Evolutionary conservation across 352 stramenopile species (phyloP).

Genomic region (Phytophthora ohioensis): DNA sequence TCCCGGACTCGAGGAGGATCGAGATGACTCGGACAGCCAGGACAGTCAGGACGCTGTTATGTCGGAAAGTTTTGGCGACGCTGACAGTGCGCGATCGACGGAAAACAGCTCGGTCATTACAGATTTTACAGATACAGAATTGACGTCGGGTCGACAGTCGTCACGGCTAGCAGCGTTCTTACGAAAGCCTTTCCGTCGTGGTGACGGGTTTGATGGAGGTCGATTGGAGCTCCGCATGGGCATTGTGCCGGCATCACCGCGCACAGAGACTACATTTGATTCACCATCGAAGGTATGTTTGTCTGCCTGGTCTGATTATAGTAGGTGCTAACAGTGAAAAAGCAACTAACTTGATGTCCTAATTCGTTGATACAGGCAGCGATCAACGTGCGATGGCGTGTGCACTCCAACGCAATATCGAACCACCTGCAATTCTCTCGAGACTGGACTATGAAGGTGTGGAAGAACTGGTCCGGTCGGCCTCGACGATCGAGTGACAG

Average conservation of each 20-base stretch:
- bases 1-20: slow-evolving; percentile 50
- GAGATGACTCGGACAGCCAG: slow-evolving; percentile 75
- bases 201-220: slow-evolving; percentile 59
- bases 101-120: slow-evolving; percentile 78
- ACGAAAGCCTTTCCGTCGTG: slow-evolving; percentile 72
- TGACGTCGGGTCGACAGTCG: slow-evolving; percentile 58
- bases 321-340: neutral
- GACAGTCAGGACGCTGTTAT: slow-evolving; percentile 77
- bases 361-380: slow-evolving; percentile 50
- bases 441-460: slow-evolving; percentile 81
- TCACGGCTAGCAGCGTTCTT: slow-evolving; percentile 70
- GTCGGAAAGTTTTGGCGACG: slow-evolving; percentile 82
- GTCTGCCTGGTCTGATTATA: neutral
- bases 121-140: slow-evolving; percentile 64
- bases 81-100: slow-evolving; percentile 71
- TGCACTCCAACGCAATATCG: slow-evolving; percentile 58
- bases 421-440: slow-evolving; percentile 79
- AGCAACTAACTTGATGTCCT: neutral
- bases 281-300: slow-evolving; percentile 68
- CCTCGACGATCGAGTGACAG: slow-evolving; percentile 54
- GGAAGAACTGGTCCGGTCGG: slow-evolving; percentile 77
- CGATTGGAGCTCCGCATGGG: slow-evolving; percentile 52
- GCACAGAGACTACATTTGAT: slow-evolving; percentile 54
- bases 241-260: slow-evolving; percentile 54
- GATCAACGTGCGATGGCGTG: slow-evolving; percentile 65